phyloP scores from a whole-genome alignment of 164 flowering plant species.

The Aristolochia contorta region DNA sequence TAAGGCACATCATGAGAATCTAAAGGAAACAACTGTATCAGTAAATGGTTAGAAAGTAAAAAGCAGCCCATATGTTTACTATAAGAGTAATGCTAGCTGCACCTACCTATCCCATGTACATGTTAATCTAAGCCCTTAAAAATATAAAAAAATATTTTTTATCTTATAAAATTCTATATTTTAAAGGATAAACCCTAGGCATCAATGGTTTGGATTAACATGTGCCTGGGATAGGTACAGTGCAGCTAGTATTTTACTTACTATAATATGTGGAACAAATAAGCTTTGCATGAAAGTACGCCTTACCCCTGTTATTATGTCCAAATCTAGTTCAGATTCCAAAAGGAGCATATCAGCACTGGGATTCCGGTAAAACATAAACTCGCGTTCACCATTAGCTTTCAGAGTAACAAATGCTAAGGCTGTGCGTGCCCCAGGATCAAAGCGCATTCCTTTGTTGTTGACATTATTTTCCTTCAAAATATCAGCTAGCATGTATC shows the following conservation, averaged over 20 bases:
- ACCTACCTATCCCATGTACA: too few species aligned
- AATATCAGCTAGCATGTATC: conserved; percentile 93
- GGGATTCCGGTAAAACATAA: conserved; percentile 99
- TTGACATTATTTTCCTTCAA: conserved; percentile 87
- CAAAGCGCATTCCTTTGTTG: conserved; percentile 83
- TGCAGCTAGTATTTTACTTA: too few species aligned
- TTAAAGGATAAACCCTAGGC: too few species aligned
- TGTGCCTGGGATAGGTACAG: too few species aligned
- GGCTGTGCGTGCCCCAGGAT: conserved; percentile 95
- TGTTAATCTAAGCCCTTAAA: too few species aligned
- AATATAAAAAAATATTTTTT: too few species aligned
- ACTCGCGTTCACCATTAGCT: conserved; percentile 88
- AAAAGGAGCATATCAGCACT: conserved; percentile 97
- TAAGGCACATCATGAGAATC: background rate
- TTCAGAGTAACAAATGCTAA: conserved; percentile 89
- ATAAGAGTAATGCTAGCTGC: too few species aligned
- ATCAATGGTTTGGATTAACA: too few species aligned
- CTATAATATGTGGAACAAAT: too few species aligned
- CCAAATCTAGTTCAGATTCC: conserved; percentile 73
- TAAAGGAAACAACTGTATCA: conserved; percentile 1
- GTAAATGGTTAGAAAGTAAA: background rate
- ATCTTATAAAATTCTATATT: too few species aligned
- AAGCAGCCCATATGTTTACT: too few species aligned
- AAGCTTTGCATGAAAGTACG: too few species aligned
- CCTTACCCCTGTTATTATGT: conserved; percentile 65